Evolutionary conservation across 306 rosid species (phyloP).

Genomic region (Chamaecrista fasciculata): DNA sequence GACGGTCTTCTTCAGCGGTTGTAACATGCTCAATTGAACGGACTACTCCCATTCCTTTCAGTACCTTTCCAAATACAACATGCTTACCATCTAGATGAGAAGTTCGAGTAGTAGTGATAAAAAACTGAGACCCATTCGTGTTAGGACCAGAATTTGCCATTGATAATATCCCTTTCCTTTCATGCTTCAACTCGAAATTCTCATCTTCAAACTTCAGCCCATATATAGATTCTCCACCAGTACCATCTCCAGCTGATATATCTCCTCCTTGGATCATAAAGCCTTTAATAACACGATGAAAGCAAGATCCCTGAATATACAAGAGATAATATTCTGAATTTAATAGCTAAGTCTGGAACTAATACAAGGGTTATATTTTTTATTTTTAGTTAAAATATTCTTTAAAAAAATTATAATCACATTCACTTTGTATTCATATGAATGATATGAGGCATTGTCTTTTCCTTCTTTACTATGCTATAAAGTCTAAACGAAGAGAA

Average conservation of each 20-base stretch:
- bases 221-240: slow-evolving; percentile 89
- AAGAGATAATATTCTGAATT: slow-evolving; percentile 12
- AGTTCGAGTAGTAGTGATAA: slow-evolving; percentile 77
- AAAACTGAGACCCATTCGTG: slow-evolving; percentile 90
- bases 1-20: slow-evolving; percentile 46
- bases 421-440: no score
- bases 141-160: slow-evolving; percentile 86
- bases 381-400: no score
- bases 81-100: slow-evolving; percentile 86
- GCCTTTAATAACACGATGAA: slow-evolving; percentile 75
- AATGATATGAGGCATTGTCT: not conserved
- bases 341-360: not conserved
- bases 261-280: slow-evolving; percentile 95
- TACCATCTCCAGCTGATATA: slow-evolving; percentile 87
- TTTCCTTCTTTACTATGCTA: not conserved
- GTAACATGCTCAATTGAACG: slow-evolving; percentile 73
- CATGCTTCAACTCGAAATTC: slow-evolving; percentile 83
- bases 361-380: no score
- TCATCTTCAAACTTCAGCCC: slow-evolving; percentile 85
- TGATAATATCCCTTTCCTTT: slow-evolving; percentile 92
- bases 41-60: slow-evolving; percentile 88
- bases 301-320: slow-evolving; percentile 63
- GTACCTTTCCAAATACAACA: slow-evolving; percentile 84
- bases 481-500: slow-evolving; percentile 1
- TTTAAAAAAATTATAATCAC: no score